These are phyloP conservation scores for Fusarium dimerum DNA, from an alignment of 2,329 filamentous ascomycete genomes.

Conservation along the genomic window DNA sequence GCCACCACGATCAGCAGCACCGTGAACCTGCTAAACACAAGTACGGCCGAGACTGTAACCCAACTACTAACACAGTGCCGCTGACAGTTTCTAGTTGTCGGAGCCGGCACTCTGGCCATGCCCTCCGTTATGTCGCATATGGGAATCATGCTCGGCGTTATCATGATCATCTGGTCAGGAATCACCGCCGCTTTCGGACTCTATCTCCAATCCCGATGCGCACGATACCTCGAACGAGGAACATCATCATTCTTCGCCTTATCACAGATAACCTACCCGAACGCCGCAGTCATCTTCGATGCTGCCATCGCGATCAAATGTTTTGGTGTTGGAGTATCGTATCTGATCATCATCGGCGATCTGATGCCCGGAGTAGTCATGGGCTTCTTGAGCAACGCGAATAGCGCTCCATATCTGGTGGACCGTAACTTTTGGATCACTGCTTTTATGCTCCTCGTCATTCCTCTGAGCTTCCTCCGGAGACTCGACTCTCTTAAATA, in stretches of 20 bases:
- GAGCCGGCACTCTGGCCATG: constrained; percentile 92
- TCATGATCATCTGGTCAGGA: constrained; percentile 90
- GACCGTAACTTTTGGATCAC: constrained; percentile 98
- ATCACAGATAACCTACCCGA: constrained; percentile 94
- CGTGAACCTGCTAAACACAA: constrained; percentile 95
- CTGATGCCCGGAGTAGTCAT: constrained; percentile 92
- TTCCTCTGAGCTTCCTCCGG: constrained; percentile 88
- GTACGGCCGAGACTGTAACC: constrained; percentile 49
- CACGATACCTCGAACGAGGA: constrained; percentile 88
- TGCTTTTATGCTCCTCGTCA: constrained; percentile 94
- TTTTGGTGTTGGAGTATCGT: constrained; percentile 95
- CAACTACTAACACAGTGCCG: constrained; percentile 7
- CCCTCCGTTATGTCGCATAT: constrained; percentile 95
- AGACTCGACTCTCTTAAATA: constrained; percentile 96
- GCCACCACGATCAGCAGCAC: constrained; percentile 90
- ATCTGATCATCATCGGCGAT: constrained; percentile 98
- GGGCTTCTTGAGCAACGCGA: constrained; percentile 71
- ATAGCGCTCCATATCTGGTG: constrained; percentile 69
- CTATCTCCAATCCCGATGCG: constrained; percentile 91
- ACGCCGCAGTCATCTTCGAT: constrained; percentile 93
- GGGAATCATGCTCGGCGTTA: constrained; percentile 81
- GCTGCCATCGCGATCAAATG: constrained; percentile 96
- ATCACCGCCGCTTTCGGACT: constrained; percentile 87
- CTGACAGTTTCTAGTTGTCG: constrained; percentile 65
- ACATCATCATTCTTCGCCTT: constrained; percentile 93